A percentile compares a stretch with the other conserved stretches of the same genome.
These are phyloP conservation scores for Candida multigemmis DNA, from an alignment of 805 yeast species.

Conservation along the genomic window DNA sequence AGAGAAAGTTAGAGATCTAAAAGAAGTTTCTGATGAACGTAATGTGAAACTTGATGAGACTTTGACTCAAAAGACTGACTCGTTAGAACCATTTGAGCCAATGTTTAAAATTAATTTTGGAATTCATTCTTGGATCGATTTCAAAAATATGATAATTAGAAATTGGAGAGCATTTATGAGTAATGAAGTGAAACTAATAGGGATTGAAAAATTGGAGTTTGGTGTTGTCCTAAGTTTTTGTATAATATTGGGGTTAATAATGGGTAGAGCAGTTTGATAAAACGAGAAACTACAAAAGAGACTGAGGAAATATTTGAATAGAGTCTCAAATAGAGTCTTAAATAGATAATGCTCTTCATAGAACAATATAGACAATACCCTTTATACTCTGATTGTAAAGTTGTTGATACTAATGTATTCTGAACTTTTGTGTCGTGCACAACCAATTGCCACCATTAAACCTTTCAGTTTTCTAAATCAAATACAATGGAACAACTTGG, in stretches of 20 bases:
- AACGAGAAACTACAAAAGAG: no score
- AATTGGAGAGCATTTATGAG: conserved; percentile 10
- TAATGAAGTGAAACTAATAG: conserved; percentile 6
- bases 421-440: conserved; percentile 1
- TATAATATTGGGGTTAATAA: conserved; percentile 8
- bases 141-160: conserved; percentile 5
- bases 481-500: conserved; percentile 27
- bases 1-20: conserved; percentile 48
- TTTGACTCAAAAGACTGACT: conserved; percentile 2
- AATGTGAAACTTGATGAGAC: conserved; percentile 5
- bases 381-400: conserved; percentile 1
- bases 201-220: conserved; percentile 14
- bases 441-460: not conserved
- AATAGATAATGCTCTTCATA: no score
- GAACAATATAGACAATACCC: no score
- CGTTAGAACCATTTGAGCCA: not conserved
- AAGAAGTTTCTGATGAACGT: conserved; percentile 7
- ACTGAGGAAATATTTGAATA: no score
- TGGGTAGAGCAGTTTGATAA: no score
- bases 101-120: conserved; percentile 3
- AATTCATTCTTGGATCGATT: conserved; percentile 9
- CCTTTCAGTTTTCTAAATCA: not conserved
- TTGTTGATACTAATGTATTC: conserved; percentile 1
- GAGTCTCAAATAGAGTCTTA: no score
- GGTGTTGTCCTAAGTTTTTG: conserved; percentile 8